Percentiles rank a stretch among this genome's conserved stretches.
These are phyloP conservation scores for Mycena latifolia DNA, from an alignment of 768 basidiomycete species.

Conservation along the genomic window DNA sequence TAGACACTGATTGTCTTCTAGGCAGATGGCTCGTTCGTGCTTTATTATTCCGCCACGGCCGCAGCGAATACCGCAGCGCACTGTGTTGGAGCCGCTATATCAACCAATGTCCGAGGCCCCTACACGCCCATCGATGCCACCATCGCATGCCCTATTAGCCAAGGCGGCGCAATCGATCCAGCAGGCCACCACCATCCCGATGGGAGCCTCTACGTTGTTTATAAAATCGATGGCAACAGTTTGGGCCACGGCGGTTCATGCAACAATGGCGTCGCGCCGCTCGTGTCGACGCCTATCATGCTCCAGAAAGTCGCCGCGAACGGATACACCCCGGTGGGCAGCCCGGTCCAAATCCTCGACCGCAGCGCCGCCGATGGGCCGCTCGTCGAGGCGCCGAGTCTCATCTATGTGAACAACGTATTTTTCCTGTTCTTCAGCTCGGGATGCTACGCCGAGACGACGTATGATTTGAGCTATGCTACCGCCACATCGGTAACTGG, in stretches of 20 bases:
- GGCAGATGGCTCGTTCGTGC: conserved; percentile 2
- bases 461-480: conserved; percentile 47
- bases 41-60: conserved; percentile 30
- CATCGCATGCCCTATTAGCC: conserved; percentile 39
- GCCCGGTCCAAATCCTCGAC: conserved; percentile 41
- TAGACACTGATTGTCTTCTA: background rate
- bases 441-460: conserved; percentile 40
- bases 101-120: conserved; percentile 40
- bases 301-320: conserved; percentile 43
- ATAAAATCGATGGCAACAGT: conserved; percentile 49
- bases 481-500: conserved; percentile 43
- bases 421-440: conserved; percentile 44
- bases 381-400: conserved; percentile 46
- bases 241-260: conserved; percentile 44
- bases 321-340: conserved; percentile 39
- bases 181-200: conserved; percentile 41
- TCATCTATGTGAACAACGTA: conserved; percentile 30
- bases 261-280: conserved; percentile 39
- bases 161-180: conserved; percentile 45
- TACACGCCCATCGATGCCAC: conserved; percentile 40
- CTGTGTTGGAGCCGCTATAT: conserved; percentile 45
- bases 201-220: conserved; percentile 43
- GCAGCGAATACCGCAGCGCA: conserved; percentile 32
- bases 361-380: conserved; percentile 42
- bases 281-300: conserved; percentile 42